phyloP scores from a whole-genome alignment of 2,329 filamentous ascomycete genomes.

The Pseudogymnoascus sp. region DNA sequence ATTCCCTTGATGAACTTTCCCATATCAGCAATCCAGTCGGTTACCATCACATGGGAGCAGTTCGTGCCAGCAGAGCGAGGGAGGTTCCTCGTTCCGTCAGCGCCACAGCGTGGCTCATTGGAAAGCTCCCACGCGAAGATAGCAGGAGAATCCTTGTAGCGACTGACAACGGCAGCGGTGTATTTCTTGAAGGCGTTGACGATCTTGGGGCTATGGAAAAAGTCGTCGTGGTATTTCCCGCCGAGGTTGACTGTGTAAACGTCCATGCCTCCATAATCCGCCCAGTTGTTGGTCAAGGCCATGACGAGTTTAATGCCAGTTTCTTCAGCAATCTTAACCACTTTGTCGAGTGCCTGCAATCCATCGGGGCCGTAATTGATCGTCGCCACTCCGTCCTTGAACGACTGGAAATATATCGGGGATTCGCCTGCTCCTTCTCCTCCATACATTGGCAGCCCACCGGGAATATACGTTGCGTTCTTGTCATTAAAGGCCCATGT shows the following conservation, averaged over 20 bases:
- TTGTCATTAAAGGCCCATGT: conserved; percentile 54
- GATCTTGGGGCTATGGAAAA: conserved; percentile 43
- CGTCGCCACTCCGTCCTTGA: conserved; percentile 15
- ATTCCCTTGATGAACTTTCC: conserved; percentile 46
- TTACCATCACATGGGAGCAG: conserved; percentile 38
- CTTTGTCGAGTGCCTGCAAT: conserved; percentile 41
- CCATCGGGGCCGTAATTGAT: conserved; percentile 29
- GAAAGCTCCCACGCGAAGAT: conserved; percentile 50
- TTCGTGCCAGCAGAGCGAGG: conserved; percentile 29
- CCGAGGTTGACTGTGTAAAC: conserved; percentile 51
- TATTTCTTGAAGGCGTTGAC: conserved; percentile 33
- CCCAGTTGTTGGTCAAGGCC: conserved; percentile 52
- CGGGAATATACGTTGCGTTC: conserved; percentile 41
- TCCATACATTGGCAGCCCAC: conserved; percentile 43
- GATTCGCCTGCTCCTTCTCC: conserved; percentile 24
- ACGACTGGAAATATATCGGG: conserved; percentile 22
- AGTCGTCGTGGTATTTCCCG: conserved; percentile 31
- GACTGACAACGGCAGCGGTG: conserved; percentile 40
- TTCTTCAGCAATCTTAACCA: conserved; percentile 42
- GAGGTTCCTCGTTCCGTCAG: conserved; percentile 38
- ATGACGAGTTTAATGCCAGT: conserved; percentile 47
- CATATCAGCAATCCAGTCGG: conserved; percentile 46
- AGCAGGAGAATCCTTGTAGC: conserved; percentile 41
- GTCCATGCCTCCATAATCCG: conserved; percentile 54
- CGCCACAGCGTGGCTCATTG: conserved; percentile 33